Conservation (phyloP, 1,284 basidiomycete species). For the Rhodotorula sp. region DNA sequence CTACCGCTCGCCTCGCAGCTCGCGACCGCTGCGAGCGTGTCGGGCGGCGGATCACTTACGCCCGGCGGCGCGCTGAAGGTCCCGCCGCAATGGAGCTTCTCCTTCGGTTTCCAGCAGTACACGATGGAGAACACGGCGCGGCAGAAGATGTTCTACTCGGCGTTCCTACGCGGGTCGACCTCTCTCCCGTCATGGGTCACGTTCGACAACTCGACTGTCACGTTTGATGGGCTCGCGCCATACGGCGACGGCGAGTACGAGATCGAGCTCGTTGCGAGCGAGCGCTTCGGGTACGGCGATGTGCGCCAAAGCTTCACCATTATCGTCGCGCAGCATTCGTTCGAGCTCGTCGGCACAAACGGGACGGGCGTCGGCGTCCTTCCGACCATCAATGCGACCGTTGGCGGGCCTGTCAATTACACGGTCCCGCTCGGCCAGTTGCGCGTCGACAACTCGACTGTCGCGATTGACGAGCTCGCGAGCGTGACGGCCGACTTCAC, state of each 20-base stretch:
- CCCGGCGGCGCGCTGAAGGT: slow-evolving; percentile 68
- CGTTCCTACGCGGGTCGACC: slow-evolving; percentile 65
- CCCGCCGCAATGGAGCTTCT: slow-evolving; percentile 85
- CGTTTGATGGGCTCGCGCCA: slow-evolving; percentile 78
- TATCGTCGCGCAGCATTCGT: slow-evolving; percentile 65
- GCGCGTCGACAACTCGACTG: slow-evolving; percentile 62
- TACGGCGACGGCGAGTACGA: slow-evolving; percentile 25
- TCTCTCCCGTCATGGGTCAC: slow-evolving; percentile 73
- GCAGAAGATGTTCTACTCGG: slow-evolving; percentile 64
- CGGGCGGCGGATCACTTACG: slow-evolving; percentile 57
- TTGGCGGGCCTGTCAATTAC: slow-evolving; percentile 52
- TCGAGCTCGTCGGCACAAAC: slow-evolving; percentile 49
- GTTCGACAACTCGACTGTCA: slow-evolving; percentile 68
- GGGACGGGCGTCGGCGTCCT: slow-evolving; percentile 46
- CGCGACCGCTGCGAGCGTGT: slow-evolving; percentile 63
- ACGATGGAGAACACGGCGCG: slow-evolving; percentile 60
- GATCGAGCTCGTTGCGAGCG: slow-evolving; percentile 41
- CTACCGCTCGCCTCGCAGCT: slow-evolving; percentile 66
- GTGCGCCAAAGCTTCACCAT: slow-evolving; percentile 44
- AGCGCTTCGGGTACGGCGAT: slow-evolving; percentile 45
- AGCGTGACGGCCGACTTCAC: slow-evolving; percentile 54
- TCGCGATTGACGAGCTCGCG: slow-evolving; percentile 46
- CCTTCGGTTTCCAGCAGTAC: slow-evolving; percentile 73
- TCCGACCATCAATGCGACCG: slow-evolving; percentile 61
- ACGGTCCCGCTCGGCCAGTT: slow-evolving; percentile 55